Base-by-base conservation (phyloP, 116 monocot genomes). In the Trichopus zeylanicus region DNA sequence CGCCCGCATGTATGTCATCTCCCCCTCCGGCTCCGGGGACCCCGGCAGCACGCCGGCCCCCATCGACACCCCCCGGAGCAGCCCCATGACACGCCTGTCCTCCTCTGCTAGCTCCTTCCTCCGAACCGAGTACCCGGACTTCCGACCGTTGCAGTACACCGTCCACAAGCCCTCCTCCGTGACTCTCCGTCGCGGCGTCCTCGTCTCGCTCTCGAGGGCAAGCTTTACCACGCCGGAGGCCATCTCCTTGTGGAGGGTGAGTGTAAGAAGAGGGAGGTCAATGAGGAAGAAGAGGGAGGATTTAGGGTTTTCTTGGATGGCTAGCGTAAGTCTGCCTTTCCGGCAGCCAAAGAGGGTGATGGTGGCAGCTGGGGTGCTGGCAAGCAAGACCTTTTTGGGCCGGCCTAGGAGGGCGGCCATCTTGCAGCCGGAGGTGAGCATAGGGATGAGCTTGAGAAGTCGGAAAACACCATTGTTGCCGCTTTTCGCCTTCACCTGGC, bases 351-450 rank as follows among this genome's bases (percentile, higher is more conserved):
- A 42, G 13, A 42, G 42, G 12, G 42, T 42, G 42, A 42, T 42
- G 18, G 42, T 42, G 18, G 42, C 18, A 42, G 42, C 42, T n/a
- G n/a, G n/a, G n/a, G 13, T 3, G 13, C n/a, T 3, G 42, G 42
- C 7, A 3, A 42, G 7, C 12, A 42, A 18, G 13, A n/a, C 42
- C n/a, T 42, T 33, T 4, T 33, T 42, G 4, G 56, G 75, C 53
- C 66, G 30, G 12, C 79, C 68, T 5, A 84, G 65, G 29, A 84
- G 63, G 10, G 71, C 69, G 13, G 75, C 84, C 75, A 84, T 68
- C 62, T 84, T 84, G 75, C 84, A 84, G 1, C 84, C 84, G 6
- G 84, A 70, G 31, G 79, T 72, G 19, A 84, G 75, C 79, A 84
- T 84, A 3, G 84, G 84, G 22, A 84, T 55, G 23, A 66, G 59